Percentiles rank a stretch among this genome's conserved stretches.
Evolutionary conservation across 495 filamentous ascomycete species (phyloP).

Genomic region (Penicillium diatomitis): DNA sequence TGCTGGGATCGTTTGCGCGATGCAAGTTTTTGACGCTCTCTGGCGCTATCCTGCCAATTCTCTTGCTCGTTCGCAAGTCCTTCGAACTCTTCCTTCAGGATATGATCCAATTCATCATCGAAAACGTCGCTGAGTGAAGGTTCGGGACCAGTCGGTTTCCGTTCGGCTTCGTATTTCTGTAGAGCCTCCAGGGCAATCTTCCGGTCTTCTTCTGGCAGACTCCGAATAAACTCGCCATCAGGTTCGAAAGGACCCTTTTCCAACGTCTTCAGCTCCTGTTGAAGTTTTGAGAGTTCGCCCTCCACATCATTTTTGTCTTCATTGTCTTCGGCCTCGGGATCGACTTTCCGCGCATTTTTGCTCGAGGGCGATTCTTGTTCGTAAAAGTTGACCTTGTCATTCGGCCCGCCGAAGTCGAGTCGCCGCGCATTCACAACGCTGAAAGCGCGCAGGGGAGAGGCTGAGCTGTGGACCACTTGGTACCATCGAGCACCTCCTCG

Average conservation of each 20-base stretch:
- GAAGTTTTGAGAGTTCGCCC: conserved; percentile 39
- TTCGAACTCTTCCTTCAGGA: conserved; percentile 35
- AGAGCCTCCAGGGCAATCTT: conserved; percentile 33
- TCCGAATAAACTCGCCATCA: conserved; percentile 34
- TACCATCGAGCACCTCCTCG: conserved; percentile 39
- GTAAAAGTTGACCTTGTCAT: conserved; percentile 37
- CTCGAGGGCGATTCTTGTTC: conserved; percentile 30
- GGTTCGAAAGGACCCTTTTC: conserved; percentile 34
- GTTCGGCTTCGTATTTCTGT: conserved; percentile 30
- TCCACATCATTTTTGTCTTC: conserved; percentile 36
- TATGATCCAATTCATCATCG: conserved; percentile 36
- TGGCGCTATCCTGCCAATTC: conserved; percentile 22
- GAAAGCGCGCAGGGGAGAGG: conserved; percentile 24
- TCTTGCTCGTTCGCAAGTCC: conserved; percentile 32
- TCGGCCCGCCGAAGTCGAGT: conserved; percentile 30
- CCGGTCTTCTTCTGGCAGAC: conserved; percentile 31
- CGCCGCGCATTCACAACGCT: conserved; percentile 25
- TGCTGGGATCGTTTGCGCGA: conserved; percentile 16
- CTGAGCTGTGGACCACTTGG: conserved; percentile 29
- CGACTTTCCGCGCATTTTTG: conserved; percentile 27
- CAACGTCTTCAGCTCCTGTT: conserved; percentile 43
- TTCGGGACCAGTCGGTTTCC: conserved; percentile 15
- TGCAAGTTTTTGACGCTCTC: conserved; percentile 12
- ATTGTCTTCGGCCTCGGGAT: conserved; percentile 46
- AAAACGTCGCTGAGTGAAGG: conserved; percentile 30